Conservation (phyloP, 495 filamentous ascomycete species). For the Penicillium canescens region DNA sequence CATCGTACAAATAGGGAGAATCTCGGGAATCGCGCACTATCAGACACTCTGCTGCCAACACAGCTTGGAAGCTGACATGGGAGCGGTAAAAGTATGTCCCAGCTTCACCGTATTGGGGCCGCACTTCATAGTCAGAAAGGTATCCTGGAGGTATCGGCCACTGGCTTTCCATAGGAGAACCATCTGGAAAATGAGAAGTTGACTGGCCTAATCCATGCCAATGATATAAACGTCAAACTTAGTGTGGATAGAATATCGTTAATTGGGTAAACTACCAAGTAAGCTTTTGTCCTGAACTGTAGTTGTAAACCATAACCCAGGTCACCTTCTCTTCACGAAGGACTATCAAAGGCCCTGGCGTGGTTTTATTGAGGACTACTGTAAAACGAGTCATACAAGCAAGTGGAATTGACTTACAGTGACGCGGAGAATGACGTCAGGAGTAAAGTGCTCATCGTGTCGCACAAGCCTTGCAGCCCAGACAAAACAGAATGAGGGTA, state of each 20-base stretch:
- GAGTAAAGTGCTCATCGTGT: too few species aligned
- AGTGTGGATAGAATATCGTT: too few species aligned
- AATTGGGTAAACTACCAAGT: slow-evolving; percentile 43
- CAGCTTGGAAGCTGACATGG: slow-evolving; percentile 57
- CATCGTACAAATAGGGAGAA: slow-evolving; percentile 53
- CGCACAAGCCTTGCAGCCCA: too few species aligned
- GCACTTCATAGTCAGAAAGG: slow-evolving; percentile 64
- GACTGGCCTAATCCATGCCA: slow-evolving; percentile 60
- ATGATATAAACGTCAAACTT: too few species aligned
- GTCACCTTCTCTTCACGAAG: slow-evolving; percentile 49
- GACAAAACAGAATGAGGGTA: too few species aligned
- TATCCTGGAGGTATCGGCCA: slow-evolving; percentile 59
- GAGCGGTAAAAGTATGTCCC: slow-evolving; percentile 64
- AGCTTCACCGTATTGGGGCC: slow-evolving; percentile 45
- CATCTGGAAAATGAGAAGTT: slow-evolving; percentile 57
- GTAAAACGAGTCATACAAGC: too few species aligned
- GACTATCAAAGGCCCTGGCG: too few species aligned
- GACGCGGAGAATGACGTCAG: too few species aligned
- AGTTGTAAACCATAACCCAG: slow-evolving; percentile 62
- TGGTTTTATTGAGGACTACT: too few species aligned
- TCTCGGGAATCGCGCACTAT: slow-evolving; percentile 50
- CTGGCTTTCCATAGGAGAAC: slow-evolving; percentile 50
- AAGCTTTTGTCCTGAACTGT: slow-evolving; percentile 50
- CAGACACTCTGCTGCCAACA: slow-evolving; percentile 52
- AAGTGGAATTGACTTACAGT: too few species aligned